Conservation (phyloP, 2,329 filamentous ascomycete species). For the Stagonosporopsis chrysanthemi region DNA sequence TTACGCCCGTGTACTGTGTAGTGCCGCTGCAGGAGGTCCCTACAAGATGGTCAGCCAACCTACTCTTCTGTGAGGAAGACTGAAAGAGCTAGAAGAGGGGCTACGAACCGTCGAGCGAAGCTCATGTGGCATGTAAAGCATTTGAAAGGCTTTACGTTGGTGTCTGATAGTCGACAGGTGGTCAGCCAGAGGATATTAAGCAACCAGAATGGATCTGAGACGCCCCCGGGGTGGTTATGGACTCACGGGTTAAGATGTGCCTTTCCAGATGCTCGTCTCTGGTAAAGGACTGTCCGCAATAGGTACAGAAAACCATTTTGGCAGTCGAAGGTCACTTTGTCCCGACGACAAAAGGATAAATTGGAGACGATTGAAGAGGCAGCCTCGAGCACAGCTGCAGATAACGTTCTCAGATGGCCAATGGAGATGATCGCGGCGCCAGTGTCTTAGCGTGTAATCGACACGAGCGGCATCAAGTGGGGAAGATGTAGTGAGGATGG, state of each 20-base stretch:
- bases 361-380: slow-evolving; percentile 15
- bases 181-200: background rate
- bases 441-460: slow-evolving; percentile 18
- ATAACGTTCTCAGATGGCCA: slow-evolving; percentile 4
- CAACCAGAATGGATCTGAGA: background rate
- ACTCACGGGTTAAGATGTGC: slow-evolving; percentile 60
- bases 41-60: slow-evolving; percentile 34
- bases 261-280: slow-evolving; percentile 61
- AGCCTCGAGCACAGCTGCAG: slow-evolving; percentile 6
- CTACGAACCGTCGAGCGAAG: slow-evolving; percentile 59
- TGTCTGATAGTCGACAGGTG: slow-evolving; percentile 48
- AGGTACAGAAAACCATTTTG: slow-evolving; percentile 62
- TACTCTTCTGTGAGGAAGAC: background rate
- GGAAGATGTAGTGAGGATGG: slow-evolving; percentile 13
- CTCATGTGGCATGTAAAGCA: slow-evolving; percentile 64
- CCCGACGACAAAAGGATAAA: slow-evolving; percentile 6
- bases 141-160: slow-evolving; percentile 64
- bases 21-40: slow-evolving; percentile 60
- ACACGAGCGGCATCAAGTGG: slow-evolving; percentile 24
- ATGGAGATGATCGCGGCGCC: slow-evolving; percentile 5
- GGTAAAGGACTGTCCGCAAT: slow-evolving; percentile 62
- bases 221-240: background rate
- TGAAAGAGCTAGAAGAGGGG: slow-evolving; percentile 9
- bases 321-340: background rate
- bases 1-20: slow-evolving; percentile 61